Conservation (phyloP, 2,329 filamentous ascomycete genomes). For the Coleophoma cylindrospora region DNA sequence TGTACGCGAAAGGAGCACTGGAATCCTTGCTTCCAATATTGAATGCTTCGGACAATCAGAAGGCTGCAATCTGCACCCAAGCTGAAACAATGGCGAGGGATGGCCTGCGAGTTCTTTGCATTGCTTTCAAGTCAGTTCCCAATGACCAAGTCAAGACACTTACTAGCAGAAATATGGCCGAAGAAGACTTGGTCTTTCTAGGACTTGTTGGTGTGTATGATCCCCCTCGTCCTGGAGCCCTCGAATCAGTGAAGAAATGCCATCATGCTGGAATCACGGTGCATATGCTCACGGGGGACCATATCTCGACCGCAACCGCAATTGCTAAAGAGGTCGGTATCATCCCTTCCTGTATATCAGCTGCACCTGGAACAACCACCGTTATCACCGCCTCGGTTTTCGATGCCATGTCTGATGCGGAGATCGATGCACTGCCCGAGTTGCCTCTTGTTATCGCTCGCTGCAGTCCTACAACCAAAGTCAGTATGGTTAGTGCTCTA, state of each 20-base stretch:
- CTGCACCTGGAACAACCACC: constrained; percentile 25
- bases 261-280: constrained; percentile 58
- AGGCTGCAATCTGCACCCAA: constrained; percentile 39
- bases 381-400: constrained; percentile 61
- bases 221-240: constrained; percentile 63
- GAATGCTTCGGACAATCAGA: constrained; percentile 38
- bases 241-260: constrained; percentile 53
- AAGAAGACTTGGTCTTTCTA: constrained; percentile 56
- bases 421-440: constrained; percentile 56
- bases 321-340: constrained; percentile 64
- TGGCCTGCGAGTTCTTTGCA: constrained; percentile 64
- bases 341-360: constrained; percentile 26
- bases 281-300: constrained; percentile 67
- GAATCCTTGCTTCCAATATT: constrained; percentile 51
- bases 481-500: constrained; percentile 72
- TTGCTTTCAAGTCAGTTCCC: constrained; percentile 46
- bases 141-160: constrained; percentile 25
- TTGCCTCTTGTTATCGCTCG: constrained; percentile 65
- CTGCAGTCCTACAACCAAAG: constrained; percentile 66
- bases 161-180: constrained; percentile 47
- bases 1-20: constrained; percentile 54
- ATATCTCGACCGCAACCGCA: constrained; percentile 61
- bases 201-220: constrained; percentile 70
- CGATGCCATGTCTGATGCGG: constrained; percentile 53
- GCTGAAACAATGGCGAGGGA: constrained; percentile 54